Evolutionary conservation across 108 stramenopile species (phyloP), one percentile per base, ranked within the genome.

Genomic region (Skeletonema costatum): DNA sequence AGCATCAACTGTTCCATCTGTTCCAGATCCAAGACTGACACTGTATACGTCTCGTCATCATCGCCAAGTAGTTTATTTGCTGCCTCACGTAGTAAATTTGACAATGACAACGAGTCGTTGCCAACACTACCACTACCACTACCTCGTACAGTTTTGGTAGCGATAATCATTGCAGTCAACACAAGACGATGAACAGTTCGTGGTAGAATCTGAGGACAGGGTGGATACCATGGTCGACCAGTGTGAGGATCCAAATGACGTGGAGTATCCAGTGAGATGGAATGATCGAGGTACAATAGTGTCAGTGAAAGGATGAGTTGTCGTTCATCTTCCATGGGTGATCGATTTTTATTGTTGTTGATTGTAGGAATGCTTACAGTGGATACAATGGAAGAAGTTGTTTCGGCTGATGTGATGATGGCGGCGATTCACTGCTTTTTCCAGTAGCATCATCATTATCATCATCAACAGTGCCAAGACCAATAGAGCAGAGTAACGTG

Each of bases 1-100:
- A 80, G 32, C 79, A 80, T 80, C 73, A 73, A 80, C 21, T 80
- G 46, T 33, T 80, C 79, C 79, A 80, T 80, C 36, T 69, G 66
- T 33, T 74, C 42, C 69, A 80, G 16, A 17, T 74, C 73, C 17
- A 53, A 14, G 0, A 42, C 33, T 31, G 79, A 74, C 59, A 80
- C 56, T 70, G 60, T 70, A 39, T 32, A 35, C 33, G 11, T 41
- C 39, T 65, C 38, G 29, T 60, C n/a, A 16, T 65, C 25, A 30
- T 13, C 21, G 0, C 29, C 16, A 33, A 73, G 25, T 35, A 79
- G 21, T 13, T 67, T 69, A 48, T 80, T 80, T 42, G 68, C 79
- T 32, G 73, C 79, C 3, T 44, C 35, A 29, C 67, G 46, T 4
- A 80, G 56, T 17, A 3, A 10, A 32, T 19, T 64, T 21, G 79